Evolutionary conservation across 441 rosid genomes (phyloP).

Genomic region (Erodium moschatum): DNA sequence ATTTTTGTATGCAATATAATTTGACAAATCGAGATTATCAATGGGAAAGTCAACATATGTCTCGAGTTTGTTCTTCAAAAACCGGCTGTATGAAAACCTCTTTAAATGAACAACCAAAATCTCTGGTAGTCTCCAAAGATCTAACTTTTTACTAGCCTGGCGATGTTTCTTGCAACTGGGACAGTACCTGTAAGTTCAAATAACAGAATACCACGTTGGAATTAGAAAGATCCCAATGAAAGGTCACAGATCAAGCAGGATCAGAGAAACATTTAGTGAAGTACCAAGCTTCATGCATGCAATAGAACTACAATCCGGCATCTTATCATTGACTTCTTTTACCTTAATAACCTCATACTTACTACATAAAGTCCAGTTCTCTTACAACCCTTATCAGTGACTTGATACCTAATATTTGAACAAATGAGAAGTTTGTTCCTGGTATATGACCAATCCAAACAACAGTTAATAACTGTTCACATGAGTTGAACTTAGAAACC

Average conservation of each 20-base stretch:
- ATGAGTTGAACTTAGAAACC: neutral
- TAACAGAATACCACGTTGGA: conserved; percentile 21
- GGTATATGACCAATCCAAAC: neutral
- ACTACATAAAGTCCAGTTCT: neutral
- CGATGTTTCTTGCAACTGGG: conserved; percentile 63
- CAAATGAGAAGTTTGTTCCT: neutral
- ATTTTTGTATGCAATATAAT: conserved; percentile 38
- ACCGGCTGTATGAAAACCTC: conserved; percentile 64
- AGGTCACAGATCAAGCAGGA: conserved; percentile 6
- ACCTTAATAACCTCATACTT: neutral
- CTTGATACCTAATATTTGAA: neutral
- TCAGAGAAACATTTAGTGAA: neutral
- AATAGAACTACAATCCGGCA: neutral
- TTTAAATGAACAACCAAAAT: conserved; percentile 65
- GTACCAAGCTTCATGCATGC: conserved; percentile 4
- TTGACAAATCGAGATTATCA: conserved; percentile 59
- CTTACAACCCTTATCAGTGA: neutral
- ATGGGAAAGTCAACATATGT: conserved; percentile 66
- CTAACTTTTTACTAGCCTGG: conserved; percentile 68
- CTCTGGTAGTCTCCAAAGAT: conserved; percentile 76
- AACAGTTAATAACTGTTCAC: no score
- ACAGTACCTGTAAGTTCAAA: conserved; percentile 45
- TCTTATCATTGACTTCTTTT: conserved; percentile 1
- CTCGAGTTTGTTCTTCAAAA: conserved; percentile 62
- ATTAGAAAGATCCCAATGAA: conserved; percentile 14